Evolutionary conservation across 495 filamentous ascomycete species (phyloP).

Genomic region (Penicillium alfredii): DNA sequence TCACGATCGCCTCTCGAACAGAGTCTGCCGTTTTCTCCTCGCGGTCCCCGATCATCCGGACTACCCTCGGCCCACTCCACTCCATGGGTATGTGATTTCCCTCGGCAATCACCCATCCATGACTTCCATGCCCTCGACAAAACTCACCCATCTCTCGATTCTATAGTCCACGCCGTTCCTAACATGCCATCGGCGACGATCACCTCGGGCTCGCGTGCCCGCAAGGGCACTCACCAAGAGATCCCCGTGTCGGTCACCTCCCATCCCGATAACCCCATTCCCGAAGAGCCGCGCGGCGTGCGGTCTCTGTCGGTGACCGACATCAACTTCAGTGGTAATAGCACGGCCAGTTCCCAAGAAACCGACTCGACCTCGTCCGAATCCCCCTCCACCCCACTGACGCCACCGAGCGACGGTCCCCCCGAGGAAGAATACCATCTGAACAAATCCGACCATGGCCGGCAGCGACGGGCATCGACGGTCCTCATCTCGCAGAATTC

Average conservation of each 20-base stretch:
- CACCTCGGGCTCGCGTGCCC: conserved; percentile 20
- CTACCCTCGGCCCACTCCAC: neutral
- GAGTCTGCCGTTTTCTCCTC: no score
- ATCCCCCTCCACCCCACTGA: conserved; percentile 45
- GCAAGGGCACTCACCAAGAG: conserved; percentile 25
- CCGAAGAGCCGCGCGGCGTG: conserved; percentile 46
- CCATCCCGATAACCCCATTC: conserved; percentile 53
- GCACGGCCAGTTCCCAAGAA: conserved; percentile 33
- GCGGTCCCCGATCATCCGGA: no score
- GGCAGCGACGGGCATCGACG: conserved; percentile 70
- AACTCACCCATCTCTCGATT: neutral
- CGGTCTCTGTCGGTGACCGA: conserved; percentile 36
- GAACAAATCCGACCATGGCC: conserved; percentile 31
- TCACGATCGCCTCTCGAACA: no score
- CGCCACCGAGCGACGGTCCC: conserved; percentile 47
- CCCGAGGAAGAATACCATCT: conserved; percentile 37
- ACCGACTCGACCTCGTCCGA: conserved; percentile 33
- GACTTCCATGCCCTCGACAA: conserved; percentile 1
- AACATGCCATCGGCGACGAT: conserved; percentile 25
- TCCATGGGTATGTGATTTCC: conserved; percentile 5
- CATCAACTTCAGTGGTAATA: conserved; percentile 37
- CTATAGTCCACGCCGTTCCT: conserved; percentile 32
- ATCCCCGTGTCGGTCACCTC: conserved; percentile 45
- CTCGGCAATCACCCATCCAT: neutral
- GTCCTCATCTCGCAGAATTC: conserved; percentile 69